Evolutionary conservation across 2,329 filamentous ascomycete genomes (phyloP), one percentile per base, ranked within the genome.

Genomic region (Diaporthe aspalathi): DNA sequence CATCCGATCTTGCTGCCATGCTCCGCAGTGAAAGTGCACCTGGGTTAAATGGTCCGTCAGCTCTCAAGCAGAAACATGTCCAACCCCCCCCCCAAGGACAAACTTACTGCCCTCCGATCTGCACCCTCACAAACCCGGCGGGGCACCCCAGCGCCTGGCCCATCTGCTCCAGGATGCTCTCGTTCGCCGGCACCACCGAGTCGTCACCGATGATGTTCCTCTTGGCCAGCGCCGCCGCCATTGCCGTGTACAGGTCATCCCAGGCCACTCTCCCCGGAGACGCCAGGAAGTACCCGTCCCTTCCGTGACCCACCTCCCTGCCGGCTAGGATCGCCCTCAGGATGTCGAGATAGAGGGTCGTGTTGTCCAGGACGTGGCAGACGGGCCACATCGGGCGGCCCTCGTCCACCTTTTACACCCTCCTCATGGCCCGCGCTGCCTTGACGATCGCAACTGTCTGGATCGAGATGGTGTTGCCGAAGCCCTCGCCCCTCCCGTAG

Each of bases 381-480:
- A 89, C 86, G 0, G 87, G 87, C 87, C 87, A 89, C 1, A 77
- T 79, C 24, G 81, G 79, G 17, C 76, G 72, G 22, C 77, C 82
- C 1, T 75, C 24, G 40, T 87, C 82, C 14, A 85, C 80, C 16
- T 79, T 80, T 73, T 84, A 85, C 1, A 88, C 81, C 8, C 77
- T 77, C 5, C 82, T 74, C 32, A 80, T 24, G 3, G 77, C 79
- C 57, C 81, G 81, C 0, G 85, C 86, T 0, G 85, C 84, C 29
- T 78, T 78, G 3, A 88, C 83, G 20, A 88, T 81, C 1, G 82
- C 84, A 0, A 83, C 82, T 0, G 84, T 86, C 74, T 88, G 86
- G 60, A 86, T 87, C 2, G 86, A 87, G 50, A 85, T 85, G 1
- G 69, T 72, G 73, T 88, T 87, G 1, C 85, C 85, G 69, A 87